phyloP scores from a whole-genome alignment of 306 rosid genomes.

The Hylodesmum podocarpum region DNA sequence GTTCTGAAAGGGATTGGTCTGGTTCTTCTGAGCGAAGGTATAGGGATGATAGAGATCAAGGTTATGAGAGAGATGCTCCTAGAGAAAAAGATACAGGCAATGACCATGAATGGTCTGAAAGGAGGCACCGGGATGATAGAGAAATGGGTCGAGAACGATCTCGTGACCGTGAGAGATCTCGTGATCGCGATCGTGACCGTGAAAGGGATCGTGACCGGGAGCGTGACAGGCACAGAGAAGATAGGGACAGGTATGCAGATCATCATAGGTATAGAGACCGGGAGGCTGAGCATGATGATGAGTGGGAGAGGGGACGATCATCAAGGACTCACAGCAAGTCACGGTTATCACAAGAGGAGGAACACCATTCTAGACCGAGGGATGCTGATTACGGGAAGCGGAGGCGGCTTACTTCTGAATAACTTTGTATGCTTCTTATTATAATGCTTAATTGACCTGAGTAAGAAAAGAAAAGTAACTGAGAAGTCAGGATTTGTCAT shows the following conservation, averaged over 20 bases:
- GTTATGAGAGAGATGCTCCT: conserved; percentile 73
- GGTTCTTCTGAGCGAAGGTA: conserved; percentile 88
- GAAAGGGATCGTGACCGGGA: conserved; percentile 73
- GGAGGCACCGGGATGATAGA: conserved; percentile 76
- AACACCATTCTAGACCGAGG: conserved; percentile 79
- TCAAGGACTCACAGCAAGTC: conserved; percentile 82
- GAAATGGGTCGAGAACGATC: conserved; percentile 72
- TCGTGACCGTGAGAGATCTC: conserved; percentile 53
- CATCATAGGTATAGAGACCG: conserved; percentile 89
- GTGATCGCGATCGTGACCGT: conserved; percentile 62
- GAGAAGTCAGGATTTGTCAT: conserved; percentile 39
- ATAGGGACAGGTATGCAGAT: conserved; percentile 77
- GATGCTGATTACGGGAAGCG: conserved; percentile 97
- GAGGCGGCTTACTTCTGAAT: conserved; percentile 86
- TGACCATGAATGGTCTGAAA: conserved; percentile 77
- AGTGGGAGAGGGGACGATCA: conserved; percentile 84
- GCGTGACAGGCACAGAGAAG: conserved; percentile 82
- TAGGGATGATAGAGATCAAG: conserved; percentile 85
- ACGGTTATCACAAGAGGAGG: conserved; percentile 72
- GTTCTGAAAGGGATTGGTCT: conserved; percentile 92
- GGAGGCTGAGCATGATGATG: conserved; percentile 78
- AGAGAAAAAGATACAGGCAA: conserved; percentile 72
- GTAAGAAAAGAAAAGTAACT: conserved; percentile 36
- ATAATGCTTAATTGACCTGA: conserved; percentile 24
- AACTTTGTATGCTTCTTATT: conserved; percentile 30